phyloP scores from a whole-genome alignment of 2,329 filamentous ascomycete genomes.

The Fusarium aywerte region DNA sequence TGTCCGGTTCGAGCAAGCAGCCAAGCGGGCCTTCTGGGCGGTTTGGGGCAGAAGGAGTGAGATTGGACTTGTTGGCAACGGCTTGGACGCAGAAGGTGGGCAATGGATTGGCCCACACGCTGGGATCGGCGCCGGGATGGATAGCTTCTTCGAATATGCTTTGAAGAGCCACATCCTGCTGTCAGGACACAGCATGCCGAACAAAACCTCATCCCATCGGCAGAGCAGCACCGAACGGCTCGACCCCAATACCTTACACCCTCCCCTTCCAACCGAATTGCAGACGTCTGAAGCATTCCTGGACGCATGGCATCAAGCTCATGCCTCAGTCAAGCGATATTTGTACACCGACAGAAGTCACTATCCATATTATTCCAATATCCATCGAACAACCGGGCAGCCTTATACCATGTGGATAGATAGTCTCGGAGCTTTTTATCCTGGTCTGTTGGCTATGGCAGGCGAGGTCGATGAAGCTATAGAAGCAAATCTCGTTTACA shows the following conservation, averaged over 20 bases:
- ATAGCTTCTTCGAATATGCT: conserved; percentile 99
- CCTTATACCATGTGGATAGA: conserved; percentile 94
- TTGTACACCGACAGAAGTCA: conserved; percentile 81
- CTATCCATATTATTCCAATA: conserved; percentile 93
- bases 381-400: conserved; percentile 87
- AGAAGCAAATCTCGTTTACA: conserved; percentile 88
- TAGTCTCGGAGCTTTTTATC: conserved; percentile 94
- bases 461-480: conserved; percentile 93
- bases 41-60: conserved; percentile 91
- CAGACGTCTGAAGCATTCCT: conserved; percentile 83
- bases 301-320: conserved; percentile 83
- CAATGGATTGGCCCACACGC: conserved; percentile 89
- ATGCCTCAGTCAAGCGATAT: conserved; percentile 88
- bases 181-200: conserved; percentile 75
- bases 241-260: conserved; percentile 71
- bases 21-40: conserved; percentile 94
- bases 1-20: conserved; percentile 85
- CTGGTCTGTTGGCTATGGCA: conserved; percentile 84
- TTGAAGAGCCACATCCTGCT: conserved; percentile 93
- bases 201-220: conserved; percentile 55
- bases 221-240: conserved; percentile 61
- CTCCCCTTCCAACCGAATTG: conserved; percentile 70
- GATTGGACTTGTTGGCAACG: conserved; percentile 88
- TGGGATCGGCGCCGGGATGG: conserved; percentile 95
- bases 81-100: conserved; percentile 91